phyloP scores from a whole-genome alignment of 306 rosid species.

The Ziziphus jujuba region DNA sequence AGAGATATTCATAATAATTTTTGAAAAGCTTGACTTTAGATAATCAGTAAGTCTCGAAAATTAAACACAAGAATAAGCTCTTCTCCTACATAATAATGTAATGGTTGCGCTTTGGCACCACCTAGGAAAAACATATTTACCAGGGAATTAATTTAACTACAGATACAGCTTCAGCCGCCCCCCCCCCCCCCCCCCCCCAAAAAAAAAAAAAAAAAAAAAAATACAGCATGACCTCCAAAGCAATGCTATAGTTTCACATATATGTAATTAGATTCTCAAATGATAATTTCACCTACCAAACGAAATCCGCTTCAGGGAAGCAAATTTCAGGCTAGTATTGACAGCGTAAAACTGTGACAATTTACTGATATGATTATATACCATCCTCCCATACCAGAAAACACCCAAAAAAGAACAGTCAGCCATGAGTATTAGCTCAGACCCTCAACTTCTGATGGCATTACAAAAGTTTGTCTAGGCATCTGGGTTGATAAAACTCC shows the following conservation, averaged over 20 bases:
- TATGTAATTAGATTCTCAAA: constrained; percentile 7
- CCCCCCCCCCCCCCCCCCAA: too few species aligned
- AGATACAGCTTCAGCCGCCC: too few species aligned
- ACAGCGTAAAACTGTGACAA: constrained; percentile 4
- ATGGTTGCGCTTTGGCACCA: too few species aligned
- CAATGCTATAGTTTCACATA: background rate
- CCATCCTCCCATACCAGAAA: constrained; percentile 9
- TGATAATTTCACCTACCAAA: constrained; percentile 11
- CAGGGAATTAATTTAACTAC: too few species aligned
- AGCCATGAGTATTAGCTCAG: constrained; percentile 34
- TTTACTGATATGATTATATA: constrained; percentile 1
- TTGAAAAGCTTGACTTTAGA: too few species aligned
- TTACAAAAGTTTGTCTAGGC: constrained; percentile 44
- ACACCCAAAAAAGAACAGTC: background rate
- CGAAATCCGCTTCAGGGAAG: constrained; percentile 1
- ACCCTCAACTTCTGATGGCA: constrained; percentile 60
- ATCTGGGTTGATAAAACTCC: constrained; percentile 47
- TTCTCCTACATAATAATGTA: too few species aligned
- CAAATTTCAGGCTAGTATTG: background rate
- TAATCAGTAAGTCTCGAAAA: too few species aligned
- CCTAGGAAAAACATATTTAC: too few species aligned
- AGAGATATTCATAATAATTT: too few species aligned
- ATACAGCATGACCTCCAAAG: too few species aligned
- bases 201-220: too few species aligned
- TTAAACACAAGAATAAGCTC: too few species aligned